phyloP scores from a whole-genome alignment of 257 asterid species.

The Solanum stenotomum region DNA sequence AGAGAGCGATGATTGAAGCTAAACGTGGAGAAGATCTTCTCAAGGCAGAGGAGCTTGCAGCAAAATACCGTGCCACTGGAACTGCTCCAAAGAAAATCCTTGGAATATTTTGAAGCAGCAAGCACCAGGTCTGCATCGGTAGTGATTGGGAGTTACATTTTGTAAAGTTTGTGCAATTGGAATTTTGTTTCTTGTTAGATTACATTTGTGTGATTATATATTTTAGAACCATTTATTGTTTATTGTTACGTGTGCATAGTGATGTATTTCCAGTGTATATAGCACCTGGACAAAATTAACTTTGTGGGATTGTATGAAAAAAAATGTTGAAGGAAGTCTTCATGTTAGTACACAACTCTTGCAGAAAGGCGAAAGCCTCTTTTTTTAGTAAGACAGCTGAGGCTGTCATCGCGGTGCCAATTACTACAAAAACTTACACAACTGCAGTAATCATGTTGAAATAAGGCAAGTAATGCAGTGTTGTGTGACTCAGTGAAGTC shows the following conservation, averaged over 20 bases:
- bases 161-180: slow-evolving; percentile 25
- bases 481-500: not conserved
- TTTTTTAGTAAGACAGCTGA: not conserved
- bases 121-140: slow-evolving; percentile 6
- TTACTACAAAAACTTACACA: not conserved
- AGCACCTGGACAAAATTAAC: not conserved
- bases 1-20: slow-evolving; percentile 61
- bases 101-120: slow-evolving; percentile 52
- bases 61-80: slow-evolving; percentile 84
- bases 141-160: slow-evolving; percentile 13
- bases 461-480: not conserved
- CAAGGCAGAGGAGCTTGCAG: slow-evolving; percentile 86
- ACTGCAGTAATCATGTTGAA: not conserved
- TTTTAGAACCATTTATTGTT: slow-evolving; percentile 24
- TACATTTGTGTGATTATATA: slow-evolving; percentile 24
- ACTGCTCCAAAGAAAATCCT: slow-evolving; percentile 76
- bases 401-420: not conserved
- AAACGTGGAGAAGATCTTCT: slow-evolving; percentile 82
- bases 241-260: slow-evolving; percentile 35
- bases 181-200: slow-evolving; percentile 15
- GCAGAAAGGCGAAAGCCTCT: not conserved
- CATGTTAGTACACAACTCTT: not conserved
- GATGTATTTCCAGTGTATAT: slow-evolving; percentile 18
- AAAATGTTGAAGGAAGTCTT: not conserved
- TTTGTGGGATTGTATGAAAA: not conserved